Conservation (phyloP, 2,329 filamentous ascomycete genomes). For the Colletotrichum noveboracense region DNA sequence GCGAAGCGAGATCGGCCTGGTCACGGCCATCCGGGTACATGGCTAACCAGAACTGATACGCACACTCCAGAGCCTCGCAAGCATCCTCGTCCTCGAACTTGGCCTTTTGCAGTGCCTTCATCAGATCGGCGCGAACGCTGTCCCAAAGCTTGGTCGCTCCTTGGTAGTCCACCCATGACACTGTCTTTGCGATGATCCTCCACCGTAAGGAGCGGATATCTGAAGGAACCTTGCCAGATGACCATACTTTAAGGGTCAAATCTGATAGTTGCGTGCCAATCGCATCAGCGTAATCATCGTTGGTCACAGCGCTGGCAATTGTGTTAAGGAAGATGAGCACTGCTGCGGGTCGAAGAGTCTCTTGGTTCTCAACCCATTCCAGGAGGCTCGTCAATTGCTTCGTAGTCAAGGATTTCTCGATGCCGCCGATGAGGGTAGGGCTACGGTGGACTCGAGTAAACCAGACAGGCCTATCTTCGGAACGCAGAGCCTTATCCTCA, state of each 20-base stretch:
- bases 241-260: conserved; percentile 31
- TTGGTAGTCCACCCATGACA: conserved; percentile 37
- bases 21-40: conserved; percentile 40
- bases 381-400: conserved; percentile 49
- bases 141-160: conserved; percentile 37
- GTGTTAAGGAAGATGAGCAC: conserved; percentile 48
- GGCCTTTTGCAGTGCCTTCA: conserved; percentile 36
- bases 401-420: conserved; percentile 50
- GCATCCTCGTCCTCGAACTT: conserved; percentile 38
- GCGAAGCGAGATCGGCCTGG: conserved; percentile 31
- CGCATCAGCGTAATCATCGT: conserved; percentile 47
- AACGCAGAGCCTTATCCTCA: conserved; percentile 24
- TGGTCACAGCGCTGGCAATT: conserved; percentile 45
- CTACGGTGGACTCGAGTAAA: conserved; percentile 23
- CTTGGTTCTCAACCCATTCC: conserved; percentile 44
- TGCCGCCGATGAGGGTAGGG: conserved; percentile 4
- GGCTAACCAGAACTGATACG: conserved; percentile 41
- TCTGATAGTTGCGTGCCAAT: conserved; percentile 43
- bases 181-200: conserved; percentile 40
- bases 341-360: conserved; percentile 32
- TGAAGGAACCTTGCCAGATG: conserved; percentile 31
- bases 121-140: conserved; percentile 34
- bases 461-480: conserved; percentile 29
- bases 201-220: conserved; percentile 42
- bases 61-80: conserved; percentile 46